A percentile compares a stretch with the other conserved stretches of the same genome.
Evolutionary conservation across 495 filamentous ascomycete genomes (phyloP).

Genomic region (Lophiotrema nucula): DNA sequence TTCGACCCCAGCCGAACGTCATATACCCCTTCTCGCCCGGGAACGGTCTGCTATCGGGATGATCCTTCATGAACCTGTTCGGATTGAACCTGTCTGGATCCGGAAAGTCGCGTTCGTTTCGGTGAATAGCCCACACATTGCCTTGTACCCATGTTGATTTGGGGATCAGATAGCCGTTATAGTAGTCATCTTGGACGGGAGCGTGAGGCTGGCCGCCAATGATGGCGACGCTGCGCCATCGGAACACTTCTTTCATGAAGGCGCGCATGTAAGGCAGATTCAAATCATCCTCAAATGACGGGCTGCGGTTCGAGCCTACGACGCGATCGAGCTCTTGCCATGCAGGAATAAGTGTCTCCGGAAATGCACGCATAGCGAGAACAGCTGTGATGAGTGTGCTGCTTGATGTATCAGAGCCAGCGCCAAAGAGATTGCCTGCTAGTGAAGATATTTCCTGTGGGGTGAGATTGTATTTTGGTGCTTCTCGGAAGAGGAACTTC

Average conservation of each 20-base stretch:
- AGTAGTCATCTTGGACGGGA: conserved; percentile 39
- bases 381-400: conserved; percentile 40
- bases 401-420: conserved; percentile 35
- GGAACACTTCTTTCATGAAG: conserved; percentile 41
- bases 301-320: conserved; percentile 37
- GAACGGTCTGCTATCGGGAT: conserved; percentile 49
- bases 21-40: conserved; percentile 61
- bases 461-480: conserved; percentile 42
- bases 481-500: conserved; percentile 45
- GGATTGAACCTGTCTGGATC: conserved; percentile 47
- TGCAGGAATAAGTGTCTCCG: conserved; percentile 33
- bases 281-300: conserved; percentile 36
- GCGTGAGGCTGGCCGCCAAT: conserved; percentile 43
- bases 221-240: conserved; percentile 42
- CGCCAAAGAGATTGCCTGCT: conserved; percentile 38
- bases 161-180: conserved; percentile 40
- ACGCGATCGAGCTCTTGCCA: conserved; percentile 43
- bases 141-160: conserved; percentile 40
- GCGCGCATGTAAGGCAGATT: conserved; percentile 38
- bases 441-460: conserved; percentile 43
- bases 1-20: conserved; percentile 57
- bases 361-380: conserved; percentile 41
- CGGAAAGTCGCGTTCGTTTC: conserved; percentile 46
- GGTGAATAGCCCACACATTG: conserved; percentile 48
- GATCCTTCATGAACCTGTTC: conserved; percentile 37